Evolutionary conservation across 2,329 filamentous ascomycete species (phyloP).

Genomic region (Ophiostoma piceae): DNA sequence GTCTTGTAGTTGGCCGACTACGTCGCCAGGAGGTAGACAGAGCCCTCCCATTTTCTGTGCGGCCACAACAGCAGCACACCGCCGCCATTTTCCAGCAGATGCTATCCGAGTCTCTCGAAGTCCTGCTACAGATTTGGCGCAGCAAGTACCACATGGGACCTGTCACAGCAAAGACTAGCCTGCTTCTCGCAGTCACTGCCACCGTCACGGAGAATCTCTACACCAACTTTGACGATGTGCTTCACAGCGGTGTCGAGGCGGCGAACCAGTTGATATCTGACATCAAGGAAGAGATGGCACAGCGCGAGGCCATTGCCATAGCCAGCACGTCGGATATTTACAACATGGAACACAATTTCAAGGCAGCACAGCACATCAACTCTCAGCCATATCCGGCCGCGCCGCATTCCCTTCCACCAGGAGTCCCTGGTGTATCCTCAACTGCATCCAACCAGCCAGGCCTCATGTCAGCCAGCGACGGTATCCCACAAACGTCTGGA

Average conservation of each 20-base stretch:
- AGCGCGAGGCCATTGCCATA: neutral
- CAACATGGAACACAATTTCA: neutral
- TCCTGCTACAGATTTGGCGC: constrained; percentile 14
- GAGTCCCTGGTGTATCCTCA: neutral
- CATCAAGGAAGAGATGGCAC: constrained; percentile 8
- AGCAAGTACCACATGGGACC: constrained; percentile 21
- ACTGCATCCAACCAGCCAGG: neutral
- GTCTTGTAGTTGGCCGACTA: constrained; percentile 15
- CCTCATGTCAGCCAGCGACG: neutral
- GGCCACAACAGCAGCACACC: constrained; percentile 16
- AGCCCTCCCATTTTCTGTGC: constrained; percentile 14
- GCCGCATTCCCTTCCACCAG: neutral
- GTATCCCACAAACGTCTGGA: neutral
- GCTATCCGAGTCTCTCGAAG: constrained; percentile 3
- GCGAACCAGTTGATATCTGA: constrained; percentile 14
- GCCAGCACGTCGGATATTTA: neutral
- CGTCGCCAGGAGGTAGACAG: constrained; percentile 20
- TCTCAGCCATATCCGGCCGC: neutral
- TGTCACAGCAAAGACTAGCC: constrained; percentile 19
- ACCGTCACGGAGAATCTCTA: constrained; percentile 18
- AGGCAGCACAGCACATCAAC: neutral
- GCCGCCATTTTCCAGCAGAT: constrained; percentile 17
- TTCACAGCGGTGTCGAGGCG: constrained; percentile 16
- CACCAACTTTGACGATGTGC: constrained; percentile 1
- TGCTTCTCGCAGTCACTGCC: constrained; percentile 20